Base-by-base conservation (phyloP, 129 eudicot genomes). In the Flaveria ramosissima region DNA sequence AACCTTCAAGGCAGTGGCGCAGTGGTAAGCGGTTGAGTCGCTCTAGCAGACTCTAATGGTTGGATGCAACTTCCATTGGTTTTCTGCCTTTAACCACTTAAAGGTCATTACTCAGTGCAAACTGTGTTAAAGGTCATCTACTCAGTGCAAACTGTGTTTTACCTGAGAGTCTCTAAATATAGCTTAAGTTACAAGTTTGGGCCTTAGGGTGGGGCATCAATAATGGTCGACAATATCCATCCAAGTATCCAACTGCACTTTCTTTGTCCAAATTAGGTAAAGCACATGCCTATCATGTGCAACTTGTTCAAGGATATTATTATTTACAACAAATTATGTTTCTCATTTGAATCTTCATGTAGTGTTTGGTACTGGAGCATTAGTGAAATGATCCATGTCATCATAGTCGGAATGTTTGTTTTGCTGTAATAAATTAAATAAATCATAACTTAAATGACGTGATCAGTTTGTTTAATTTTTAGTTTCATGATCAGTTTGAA, bases 261-360 rank as follows among this genome's bases (percentile, higher is more conserved):
- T 21, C 20, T 45, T 16, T 69, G 39, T 69, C 73, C 73, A 45
- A 13, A 69, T 69, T 69, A 46, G 57, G 73, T 69, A 69, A 11
- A 0, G 41, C 73, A 45, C 73, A 46, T 69, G 73, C 41, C 7
- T 69, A 46, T 23, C 73, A 46, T 45, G 73, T 69, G 73, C 73
- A 5, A 41, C 26, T 42, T 67, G 71, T 67, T 67, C 59, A 52
- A 16, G 23, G 15, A 42, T 67, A 36, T 14, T 32, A 52, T 23
- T 53, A 52, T 24, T 26, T 71, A 52, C 42, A 52, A 24, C 5
- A 50, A 71, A 50, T 26, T 19, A 51, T 51, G 63, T 51, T 71
- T 46, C 46, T 30, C 62, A 27, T 71, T 46, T 1, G 10, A 21
- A 50, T 46, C 24, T 27, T 30, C 42, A 26, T 32, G 7, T 30